These are phyloP conservation scores for Rhododendron simsii DNA, from an alignment of 148 eudicot genomes.

Conservation along the genomic window DNA sequence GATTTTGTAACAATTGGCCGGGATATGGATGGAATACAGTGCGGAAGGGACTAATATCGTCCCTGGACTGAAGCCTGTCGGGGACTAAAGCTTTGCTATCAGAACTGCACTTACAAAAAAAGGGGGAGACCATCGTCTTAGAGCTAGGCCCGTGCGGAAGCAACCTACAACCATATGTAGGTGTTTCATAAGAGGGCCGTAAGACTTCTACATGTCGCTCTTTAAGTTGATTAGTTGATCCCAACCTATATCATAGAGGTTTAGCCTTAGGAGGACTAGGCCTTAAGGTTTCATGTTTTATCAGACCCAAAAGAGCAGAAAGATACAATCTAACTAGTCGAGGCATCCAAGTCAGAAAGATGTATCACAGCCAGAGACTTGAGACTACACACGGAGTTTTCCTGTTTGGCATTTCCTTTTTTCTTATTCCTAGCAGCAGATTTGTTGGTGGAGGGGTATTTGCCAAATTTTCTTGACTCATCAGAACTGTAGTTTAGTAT, in stretches of 20 bases:
- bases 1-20: neutral
- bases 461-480: neutral
- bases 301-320: neutral
- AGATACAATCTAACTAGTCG: neutral
- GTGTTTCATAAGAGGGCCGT: neutral
- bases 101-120: neutral
- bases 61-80: neutral
- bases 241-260: neutral
- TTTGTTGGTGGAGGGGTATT: neutral
- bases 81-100: neutral
- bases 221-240: neutral
- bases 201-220: neutral
- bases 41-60: neutral
- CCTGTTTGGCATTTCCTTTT: neutral
- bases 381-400: neutral
- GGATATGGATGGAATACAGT: neutral
- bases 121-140: neutral
- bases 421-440: neutral
- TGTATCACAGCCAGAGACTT: neutral
- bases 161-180: neutral
- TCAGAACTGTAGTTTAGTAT: neutral
- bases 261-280: neutral
- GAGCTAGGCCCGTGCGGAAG: neutral
- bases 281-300: neutral
- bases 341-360: neutral